Evolutionary conservation across 345 rosid genomes (phyloP).

Genomic region (Populus pruinosa): DNA sequence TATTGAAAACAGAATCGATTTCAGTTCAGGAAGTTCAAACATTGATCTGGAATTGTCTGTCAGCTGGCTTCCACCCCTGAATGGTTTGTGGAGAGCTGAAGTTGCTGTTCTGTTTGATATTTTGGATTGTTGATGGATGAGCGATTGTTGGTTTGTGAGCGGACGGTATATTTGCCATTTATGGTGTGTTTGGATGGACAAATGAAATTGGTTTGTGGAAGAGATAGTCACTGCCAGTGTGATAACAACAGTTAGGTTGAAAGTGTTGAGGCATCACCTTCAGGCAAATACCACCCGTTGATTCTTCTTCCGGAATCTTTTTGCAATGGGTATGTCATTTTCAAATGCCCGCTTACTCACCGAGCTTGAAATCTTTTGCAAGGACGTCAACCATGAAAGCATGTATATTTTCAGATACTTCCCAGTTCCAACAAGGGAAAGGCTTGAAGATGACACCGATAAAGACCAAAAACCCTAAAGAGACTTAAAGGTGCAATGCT

Average conservation of each 20-base stretch:
- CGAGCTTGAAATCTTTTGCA: background rate
- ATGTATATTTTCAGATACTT: background rate
- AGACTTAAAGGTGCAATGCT: background rate
- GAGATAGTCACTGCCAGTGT: background rate
- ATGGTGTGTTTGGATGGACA: background rate
- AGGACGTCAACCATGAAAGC: background rate
- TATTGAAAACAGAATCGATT: background rate
- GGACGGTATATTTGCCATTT: background rate
- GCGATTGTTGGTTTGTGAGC: background rate
- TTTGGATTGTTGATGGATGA: background rate
- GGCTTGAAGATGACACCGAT: background rate
- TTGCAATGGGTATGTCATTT: background rate
- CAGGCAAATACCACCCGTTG: background rate
- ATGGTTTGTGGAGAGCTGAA: background rate
- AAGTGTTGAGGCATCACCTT: background rate
- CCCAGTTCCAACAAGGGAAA: background rate
- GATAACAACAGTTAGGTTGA: background rate
- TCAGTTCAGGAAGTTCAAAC: background rate
- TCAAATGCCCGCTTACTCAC: background rate
- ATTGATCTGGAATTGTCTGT: background rate
- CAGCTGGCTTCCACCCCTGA: background rate
- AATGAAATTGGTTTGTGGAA: no score
- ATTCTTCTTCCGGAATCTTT: background rate
- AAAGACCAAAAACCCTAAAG: background rate
- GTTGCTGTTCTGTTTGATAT: background rate